Percentiles rank a stretch among this genome's conserved stretches.
phyloP scores from a whole-genome alignment of 176 grass and related monocot species.

The Saccharum spontaneum region DNA sequence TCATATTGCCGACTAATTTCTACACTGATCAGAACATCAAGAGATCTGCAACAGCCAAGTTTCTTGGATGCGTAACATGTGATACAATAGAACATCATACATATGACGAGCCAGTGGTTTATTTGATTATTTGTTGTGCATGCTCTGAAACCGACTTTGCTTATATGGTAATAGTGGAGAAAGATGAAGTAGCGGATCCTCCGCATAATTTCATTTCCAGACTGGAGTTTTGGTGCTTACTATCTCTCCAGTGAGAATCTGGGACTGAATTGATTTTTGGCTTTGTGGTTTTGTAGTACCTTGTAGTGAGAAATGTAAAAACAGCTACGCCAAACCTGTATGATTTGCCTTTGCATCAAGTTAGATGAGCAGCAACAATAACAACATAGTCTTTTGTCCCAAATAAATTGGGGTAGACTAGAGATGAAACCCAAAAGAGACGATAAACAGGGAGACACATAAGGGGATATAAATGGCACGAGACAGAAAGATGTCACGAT shows the following conservation, averaged over 20 bases:
- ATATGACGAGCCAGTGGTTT: constrained; percentile 9
- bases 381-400: no score
- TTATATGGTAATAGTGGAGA: not conserved
- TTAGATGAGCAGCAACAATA: no score
- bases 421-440: no score
- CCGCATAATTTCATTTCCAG: not conserved
- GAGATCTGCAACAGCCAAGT: not conserved
- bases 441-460: no score
- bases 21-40: constrained; percentile 8
- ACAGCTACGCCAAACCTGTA: not conserved
- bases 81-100: not conserved
- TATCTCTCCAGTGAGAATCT: not conserved
- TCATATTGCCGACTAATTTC: constrained; percentile 6
- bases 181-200: not conserved
- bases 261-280: not conserved
- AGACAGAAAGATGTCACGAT: no score
- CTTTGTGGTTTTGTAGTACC: not conserved
- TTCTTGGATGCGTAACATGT: not conserved
- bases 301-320: not conserved
- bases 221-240: not conserved
- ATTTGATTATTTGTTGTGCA: not conserved
- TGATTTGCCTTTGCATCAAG: not conserved
- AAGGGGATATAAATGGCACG: no score
- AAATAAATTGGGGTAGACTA: no score
- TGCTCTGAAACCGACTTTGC: constrained; percentile 1